Evolutionary conservation across 192 early-diverging fungal genomes (phyloP), one percentile per base, ranked within the genome.

Genomic region (Coemansia sp.): DNA sequence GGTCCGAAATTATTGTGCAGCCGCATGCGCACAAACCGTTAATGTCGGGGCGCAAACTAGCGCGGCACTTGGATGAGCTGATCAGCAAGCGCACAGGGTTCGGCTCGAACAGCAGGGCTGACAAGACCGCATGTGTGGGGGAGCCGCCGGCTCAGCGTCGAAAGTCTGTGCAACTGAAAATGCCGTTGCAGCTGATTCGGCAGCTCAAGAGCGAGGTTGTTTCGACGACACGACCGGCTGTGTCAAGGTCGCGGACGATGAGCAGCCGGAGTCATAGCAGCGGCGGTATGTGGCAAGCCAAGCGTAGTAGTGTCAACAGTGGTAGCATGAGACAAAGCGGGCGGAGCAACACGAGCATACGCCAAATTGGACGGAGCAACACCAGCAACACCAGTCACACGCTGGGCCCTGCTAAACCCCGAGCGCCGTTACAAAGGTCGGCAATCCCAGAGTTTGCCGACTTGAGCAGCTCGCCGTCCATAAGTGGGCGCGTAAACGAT

Each of bases 191-290:
- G 43, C 54, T 81, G 9, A 65, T 81, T 9, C 65, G 73, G 14
- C 72, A 81, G 55, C 63, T 81, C 13, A 81, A 72, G 55, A 81
- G 54, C 62, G 78, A 81, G 35, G 78, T 81, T 14, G 73, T 81
- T 18, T 65, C 62, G 47, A 69, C 69, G 3, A 45, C 69, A 23
- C 72, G 66, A 18, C 48, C 68, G 5, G 24, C 32, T 6, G 12
- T 51, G 43, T 37, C 49, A 6, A 56, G 51, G 20, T 45, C 75
- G n/a, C 62, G 51, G 4, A 50, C 68, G 10, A 60, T 56, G 20
- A 56, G 51, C 20, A 24, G 64, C 11, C 35, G 43, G 43, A 54
- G 60, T 29, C 50, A 26, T 27, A 45, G 58, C 52, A 57, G 54
- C 43, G 48, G 59, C 24, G 52, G 60, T 13, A 49, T 47, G 20